Evolutionary conservation across 2,329 filamentous ascomycete species (phyloP), one percentile per base, ranked within the genome.

Genomic region (Claviceps monticola): DNA sequence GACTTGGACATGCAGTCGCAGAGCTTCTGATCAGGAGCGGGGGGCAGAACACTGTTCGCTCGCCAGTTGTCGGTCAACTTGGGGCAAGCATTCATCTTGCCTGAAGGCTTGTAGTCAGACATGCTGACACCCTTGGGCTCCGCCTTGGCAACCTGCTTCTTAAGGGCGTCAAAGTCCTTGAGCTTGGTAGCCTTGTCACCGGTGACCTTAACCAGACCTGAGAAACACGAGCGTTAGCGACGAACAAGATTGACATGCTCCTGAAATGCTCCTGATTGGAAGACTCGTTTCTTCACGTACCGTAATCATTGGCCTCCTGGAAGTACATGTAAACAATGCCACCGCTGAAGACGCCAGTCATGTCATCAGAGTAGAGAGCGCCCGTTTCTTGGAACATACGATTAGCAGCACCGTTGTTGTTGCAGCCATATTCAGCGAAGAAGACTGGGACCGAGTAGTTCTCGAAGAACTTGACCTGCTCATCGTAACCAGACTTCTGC

Each of bases 301-400:
- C 93, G 64, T 88, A 98, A 66, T 96, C 74, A 74, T 97, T 97
- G 49, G 63, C 72, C 68, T 95, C 90, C 74, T 95, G 78, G 74
- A 89, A 91, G 75, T 93, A 98, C 88, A 95, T 95, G 79, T 97
- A 98, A 66, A 97, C 89, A 59, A 98, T 95, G 71, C 91, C 93
- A 61, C 93, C 93, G 52, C 87, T 94, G 81, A 93, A 93, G 63
- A 95, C 88, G 9, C 70, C 68, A 29, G 82, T 86, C 93, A 98
- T 98, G 55, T 89, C 66, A 54, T 75, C 65, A 50, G 83, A 82
- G 71, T 86, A 98, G 9, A 98, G 80, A 51, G 86, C 84, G 45
- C 71, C 74, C 44, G 95, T 90, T 68, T 98, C 94, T 55, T 86
- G 80, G 72, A 95, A 98, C 55, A 78, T 75, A 71, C 93, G 88